These are phyloP conservation scores for Cucumis cinereus DNA, from an alignment of 306 rosid species.

Conservation along the genomic window DNA sequence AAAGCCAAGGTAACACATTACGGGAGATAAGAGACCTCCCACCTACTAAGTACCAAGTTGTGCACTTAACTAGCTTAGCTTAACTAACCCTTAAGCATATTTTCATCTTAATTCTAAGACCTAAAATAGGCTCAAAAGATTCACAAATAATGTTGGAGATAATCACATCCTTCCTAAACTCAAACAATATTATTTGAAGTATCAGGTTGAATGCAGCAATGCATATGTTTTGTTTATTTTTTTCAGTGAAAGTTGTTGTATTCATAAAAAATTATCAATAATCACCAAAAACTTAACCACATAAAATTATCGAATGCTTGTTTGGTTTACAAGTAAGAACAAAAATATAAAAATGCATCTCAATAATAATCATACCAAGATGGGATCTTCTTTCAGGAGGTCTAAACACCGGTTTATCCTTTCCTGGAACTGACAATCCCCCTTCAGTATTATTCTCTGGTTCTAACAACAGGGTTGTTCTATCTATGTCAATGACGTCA, in stretches of 20 bases:
- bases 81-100: neutral
- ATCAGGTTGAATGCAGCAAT: no score
- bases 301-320: neutral
- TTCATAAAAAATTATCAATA: no score
- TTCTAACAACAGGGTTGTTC: constrained; percentile 41
- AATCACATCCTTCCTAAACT: no score
- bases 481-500: constrained; percentile 41
- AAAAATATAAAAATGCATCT: neutral
- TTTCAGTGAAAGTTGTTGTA: no score
- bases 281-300: neutral
- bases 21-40: neutral
- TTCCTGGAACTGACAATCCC: constrained; percentile 72
- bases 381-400: constrained; percentile 65
- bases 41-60: neutral
- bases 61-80: neutral
- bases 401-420: constrained; percentile 50
- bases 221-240: no score
- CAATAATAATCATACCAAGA: constrained; percentile 34
- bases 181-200: no score
- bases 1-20: neutral
- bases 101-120: neutral
- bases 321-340: neutral
- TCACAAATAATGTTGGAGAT: no score
- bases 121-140: neutral
- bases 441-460: constrained; percentile 41